Percentiles rank a stretch among this genome's conserved stretches.
phyloP scores from a whole-genome alignment of 2,329 filamentous ascomycete genomes.

The Paecilomyces fulvus region DNA sequence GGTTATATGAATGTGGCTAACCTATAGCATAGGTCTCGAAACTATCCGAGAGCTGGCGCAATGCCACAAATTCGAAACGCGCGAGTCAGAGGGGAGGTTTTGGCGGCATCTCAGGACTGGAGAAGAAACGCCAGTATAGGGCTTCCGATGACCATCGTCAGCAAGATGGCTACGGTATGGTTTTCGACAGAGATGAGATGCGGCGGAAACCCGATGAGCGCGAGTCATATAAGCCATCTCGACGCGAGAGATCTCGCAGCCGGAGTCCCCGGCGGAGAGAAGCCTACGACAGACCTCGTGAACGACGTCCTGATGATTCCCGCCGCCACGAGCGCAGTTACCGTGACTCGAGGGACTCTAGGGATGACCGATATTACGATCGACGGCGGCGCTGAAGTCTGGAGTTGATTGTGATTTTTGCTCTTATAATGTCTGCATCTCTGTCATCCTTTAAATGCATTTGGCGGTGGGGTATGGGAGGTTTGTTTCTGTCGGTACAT shows the following conservation, averaged over 20 bases:
- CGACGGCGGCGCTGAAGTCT: conserved; percentile 14
- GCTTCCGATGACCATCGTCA: conserved; percentile 47
- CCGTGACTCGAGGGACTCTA: conserved; percentile 13
- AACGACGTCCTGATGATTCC: conserved; percentile 30
- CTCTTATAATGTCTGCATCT: background rate
- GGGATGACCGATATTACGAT: conserved; percentile 21
- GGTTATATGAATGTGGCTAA: conserved; percentile 12
- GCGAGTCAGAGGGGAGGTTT: conserved; percentile 64
- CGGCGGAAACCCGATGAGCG: conserved; percentile 32
- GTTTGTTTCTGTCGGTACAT: background rate
- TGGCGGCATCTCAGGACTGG: conserved; percentile 78
- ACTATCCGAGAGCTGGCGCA: conserved; percentile 82
- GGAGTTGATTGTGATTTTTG: background rate
- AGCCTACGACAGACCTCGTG: conserved; percentile 29
- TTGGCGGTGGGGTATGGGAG: background rate
- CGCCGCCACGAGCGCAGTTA: conserved; percentile 11
- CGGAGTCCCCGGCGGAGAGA: conserved; percentile 38
- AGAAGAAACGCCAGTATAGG: conserved; percentile 85
- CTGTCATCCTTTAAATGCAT: background rate
- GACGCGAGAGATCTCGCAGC: conserved; percentile 26
- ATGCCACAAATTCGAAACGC: conserved; percentile 74
- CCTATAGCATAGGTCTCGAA: conserved; percentile 49
- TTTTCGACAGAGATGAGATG: conserved; percentile 68
- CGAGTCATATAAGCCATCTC: conserved; percentile 10
- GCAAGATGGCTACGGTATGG: conserved; percentile 61